Percentiles rank a stretch among this genome's conserved stretches.
Conservation (phyloP, 148 eudicot genomes). For the Nepenthes mirabilis region DNA sequence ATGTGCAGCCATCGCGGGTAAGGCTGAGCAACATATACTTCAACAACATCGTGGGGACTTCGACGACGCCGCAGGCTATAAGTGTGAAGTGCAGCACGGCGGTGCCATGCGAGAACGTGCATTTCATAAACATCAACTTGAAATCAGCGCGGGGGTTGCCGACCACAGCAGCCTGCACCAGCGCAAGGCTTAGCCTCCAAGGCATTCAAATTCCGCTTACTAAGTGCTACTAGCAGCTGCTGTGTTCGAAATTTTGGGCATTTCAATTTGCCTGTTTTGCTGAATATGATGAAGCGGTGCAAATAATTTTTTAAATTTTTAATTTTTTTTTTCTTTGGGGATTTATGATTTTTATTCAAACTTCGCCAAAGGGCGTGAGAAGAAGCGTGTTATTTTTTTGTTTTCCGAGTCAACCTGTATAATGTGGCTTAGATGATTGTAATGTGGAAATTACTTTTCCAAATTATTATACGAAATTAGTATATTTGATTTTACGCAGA, state of each 20-base stretch:
- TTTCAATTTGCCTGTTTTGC: no score
- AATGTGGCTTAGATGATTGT: not conserved
- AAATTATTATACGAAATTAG: no score
- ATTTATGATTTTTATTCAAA: not conserved
- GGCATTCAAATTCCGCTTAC: constrained; percentile 1
- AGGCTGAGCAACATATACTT: constrained; percentile 2
- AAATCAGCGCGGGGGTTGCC: not conserved
- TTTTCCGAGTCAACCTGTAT: not conserved
- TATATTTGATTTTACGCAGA: no score
- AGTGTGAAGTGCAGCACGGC: constrained; percentile 1
- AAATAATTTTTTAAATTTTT: no score
- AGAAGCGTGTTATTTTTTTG: not conserved
- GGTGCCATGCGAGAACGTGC: constrained; percentile 3
- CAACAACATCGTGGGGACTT: constrained; percentile 5
- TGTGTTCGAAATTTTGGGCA: no score
- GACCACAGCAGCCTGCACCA: not conserved
- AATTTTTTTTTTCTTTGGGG: not conserved
- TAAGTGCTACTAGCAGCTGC: not conserved
- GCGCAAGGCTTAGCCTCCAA: not conserved
- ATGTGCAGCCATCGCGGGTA: constrained; percentile 2
- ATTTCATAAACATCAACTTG: constrained; percentile 2
- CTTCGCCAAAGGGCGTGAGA: not conserved
- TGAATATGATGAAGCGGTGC: no score
- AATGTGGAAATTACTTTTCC: no score
- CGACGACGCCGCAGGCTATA: not conserved